These are phyloP conservation scores for Marvania coccoides DNA, from an alignment of 139 green algal genomes.

Conservation along the genomic window DNA sequence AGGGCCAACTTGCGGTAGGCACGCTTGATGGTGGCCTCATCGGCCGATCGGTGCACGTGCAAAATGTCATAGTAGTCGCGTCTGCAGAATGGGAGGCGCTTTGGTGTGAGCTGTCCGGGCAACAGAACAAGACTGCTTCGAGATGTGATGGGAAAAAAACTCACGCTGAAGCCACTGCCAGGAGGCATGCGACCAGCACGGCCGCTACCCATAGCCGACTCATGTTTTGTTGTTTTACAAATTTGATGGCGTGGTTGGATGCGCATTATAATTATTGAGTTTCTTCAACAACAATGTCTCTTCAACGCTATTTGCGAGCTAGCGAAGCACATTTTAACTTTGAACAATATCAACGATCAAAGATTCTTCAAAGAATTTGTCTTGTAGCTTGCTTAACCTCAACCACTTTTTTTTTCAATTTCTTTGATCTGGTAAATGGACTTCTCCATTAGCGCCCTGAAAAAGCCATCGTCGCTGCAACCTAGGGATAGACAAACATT, in stretches of 20 bases:
- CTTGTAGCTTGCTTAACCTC: neutral
- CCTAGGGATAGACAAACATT: neutral
- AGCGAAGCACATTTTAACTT: neutral
- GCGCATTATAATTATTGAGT: neutral
- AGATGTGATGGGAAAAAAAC: neutral
- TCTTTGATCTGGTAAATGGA: too few relatives aligned
- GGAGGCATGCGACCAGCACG: slow-evolving; percentile 1
- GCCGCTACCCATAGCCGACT: neutral
- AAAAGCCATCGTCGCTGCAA: too few relatives aligned
- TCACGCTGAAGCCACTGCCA: slow-evolving; percentile 12
- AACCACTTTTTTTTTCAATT: too few relatives aligned
- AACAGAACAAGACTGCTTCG: neutral
- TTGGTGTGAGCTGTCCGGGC: neutral
- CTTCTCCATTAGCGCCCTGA: too few relatives aligned
- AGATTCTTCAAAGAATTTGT: neutral
- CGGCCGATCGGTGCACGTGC: slow-evolving; percentile 63
- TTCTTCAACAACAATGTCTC: neutral
- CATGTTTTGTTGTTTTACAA: neutral
- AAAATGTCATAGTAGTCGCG: slow-evolving; percentile 91
- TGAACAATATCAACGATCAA: neutral
- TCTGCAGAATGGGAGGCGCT: slow-evolving; percentile 33
- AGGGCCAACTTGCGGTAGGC: slow-evolving; percentile 93
- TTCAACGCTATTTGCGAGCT: neutral
- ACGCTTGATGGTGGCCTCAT: slow-evolving; percentile 86
- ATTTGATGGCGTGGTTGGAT: too few relatives aligned